A percentile compares a stretch with the other conserved stretches of the same genome.
Conservation (phyloP, 2,329 filamentous ascomycete genomes). For the Rutstroemia sp. region DNA sequence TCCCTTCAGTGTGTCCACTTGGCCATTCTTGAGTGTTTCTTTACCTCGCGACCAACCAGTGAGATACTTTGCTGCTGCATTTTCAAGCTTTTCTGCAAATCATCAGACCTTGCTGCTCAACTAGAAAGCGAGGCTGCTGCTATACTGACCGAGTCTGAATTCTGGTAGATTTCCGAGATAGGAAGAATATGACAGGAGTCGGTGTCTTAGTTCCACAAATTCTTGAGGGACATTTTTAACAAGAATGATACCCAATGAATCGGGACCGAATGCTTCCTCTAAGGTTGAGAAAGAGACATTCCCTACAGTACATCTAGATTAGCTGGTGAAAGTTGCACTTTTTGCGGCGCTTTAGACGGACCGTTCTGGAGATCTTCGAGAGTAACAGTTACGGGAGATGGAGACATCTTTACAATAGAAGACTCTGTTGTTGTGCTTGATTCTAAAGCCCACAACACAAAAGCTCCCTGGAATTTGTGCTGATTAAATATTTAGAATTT, state of each 20-base stretch:
- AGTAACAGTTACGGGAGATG: conserved; percentile 42
- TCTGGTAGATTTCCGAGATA: conserved; percentile 77
- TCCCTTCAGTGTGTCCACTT: conserved; percentile 73
- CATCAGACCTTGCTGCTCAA: conserved; percentile 10
- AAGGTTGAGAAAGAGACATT: conserved; percentile 61
- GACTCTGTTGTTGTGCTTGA: no score
- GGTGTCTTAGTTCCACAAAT: conserved; percentile 65
- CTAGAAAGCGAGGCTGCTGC: neutral
- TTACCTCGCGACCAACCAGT: conserved; percentile 77
- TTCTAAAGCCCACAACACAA: no score
- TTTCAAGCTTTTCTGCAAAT: conserved; percentile 47
- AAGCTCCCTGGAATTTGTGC: no score
- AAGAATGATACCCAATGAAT: conserved; percentile 87
- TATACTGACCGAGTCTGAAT: conserved; percentile 57
- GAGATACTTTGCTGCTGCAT: conserved; percentile 54
- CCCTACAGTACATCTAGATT: conserved; percentile 36
- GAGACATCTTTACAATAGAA: conserved; percentile 16
- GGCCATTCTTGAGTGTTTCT: conserved; percentile 70
- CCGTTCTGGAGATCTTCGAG: conserved; percentile 53
- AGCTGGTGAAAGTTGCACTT: conserved; percentile 4
- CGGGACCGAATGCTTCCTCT: conserved; percentile 78
- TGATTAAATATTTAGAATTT: no score
- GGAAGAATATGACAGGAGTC: conserved; percentile 77
- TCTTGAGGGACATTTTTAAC: conserved; percentile 73
- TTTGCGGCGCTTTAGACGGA: conserved; percentile 27